Base-by-base conservation (phyloP, 495 filamentous ascomycete genomes). In the Xylaria venustula region DNA sequence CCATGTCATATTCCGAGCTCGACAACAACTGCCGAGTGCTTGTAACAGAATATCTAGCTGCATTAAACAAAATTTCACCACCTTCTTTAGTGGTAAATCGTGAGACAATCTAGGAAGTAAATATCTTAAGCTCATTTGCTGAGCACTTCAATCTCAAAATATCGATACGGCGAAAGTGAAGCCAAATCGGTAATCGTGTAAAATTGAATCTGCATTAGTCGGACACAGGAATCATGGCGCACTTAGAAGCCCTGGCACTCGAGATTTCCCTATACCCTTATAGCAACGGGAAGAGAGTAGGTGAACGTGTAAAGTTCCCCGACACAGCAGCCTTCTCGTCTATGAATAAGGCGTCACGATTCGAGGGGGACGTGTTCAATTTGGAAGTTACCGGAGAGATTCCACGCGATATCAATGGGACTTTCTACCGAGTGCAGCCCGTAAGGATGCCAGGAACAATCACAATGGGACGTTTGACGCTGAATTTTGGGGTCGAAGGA, bases 381-480 rank as follows among this genome's bases (percentile, higher is more conserved):
- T 76, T 83, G 42, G 81, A 82, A 54, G 71, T 81, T 36, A 70
- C 74, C 19, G 81, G 81, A 23, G 70, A 65, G 36, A 81, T 84
- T 49, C 81, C 81, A 2, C 44, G 65, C 17, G 79, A 79, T 34
- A 78, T 84, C 60, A 70, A 80, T 50, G 81, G 81, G 7, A 83
- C 80, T 11, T 85, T 83, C 64, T 85, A 76, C 67, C 79, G 82
- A 26, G 68, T 83, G 41, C 79, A 82, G 49, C 81, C 81, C 11
- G 67, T 70, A 52, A 57, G 64, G n/a, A 20, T 22, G 22, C 23
- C 26, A 26, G 42, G 48, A 25, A 46, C 1, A 23, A 3, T 63
- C 68, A 12, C 63, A 22, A 20, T n/a, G 45, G 22, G 4, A 22
- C 34, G 2, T 14, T 8, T 22, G 14, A 4, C 17, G 7, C 37